Conservation (phyloP, 352 stramenopile species). For the Globisporangium paddicum region DNA sequence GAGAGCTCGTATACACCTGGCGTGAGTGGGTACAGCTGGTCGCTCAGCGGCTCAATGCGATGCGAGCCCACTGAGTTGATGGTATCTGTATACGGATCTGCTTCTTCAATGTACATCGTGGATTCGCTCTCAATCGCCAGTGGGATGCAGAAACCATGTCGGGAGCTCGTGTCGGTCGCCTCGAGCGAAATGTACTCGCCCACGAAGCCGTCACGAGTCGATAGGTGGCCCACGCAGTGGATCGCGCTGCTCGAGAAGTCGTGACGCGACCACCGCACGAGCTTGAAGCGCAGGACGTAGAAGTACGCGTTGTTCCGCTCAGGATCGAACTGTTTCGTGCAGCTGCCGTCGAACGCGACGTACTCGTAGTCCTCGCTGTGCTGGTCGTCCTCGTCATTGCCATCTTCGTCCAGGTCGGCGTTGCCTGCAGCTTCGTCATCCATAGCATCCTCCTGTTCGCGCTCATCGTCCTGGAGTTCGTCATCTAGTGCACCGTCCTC, state of each 20-base stretch:
- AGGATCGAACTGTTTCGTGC: conserved; percentile 3
- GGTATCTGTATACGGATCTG: neutral
- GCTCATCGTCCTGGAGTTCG: neutral
- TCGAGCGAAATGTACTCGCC: conserved; percentile 15
- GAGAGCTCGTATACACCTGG: conserved; percentile 46
- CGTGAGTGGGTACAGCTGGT: conserved; percentile 38
- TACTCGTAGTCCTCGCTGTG: neutral
- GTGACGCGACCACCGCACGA: conserved; percentile 32
- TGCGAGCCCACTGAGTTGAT: neutral
- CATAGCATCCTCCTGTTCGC: neutral
- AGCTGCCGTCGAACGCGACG: conserved; percentile 6
- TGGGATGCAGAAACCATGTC: neutral
- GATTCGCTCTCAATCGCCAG: neutral
- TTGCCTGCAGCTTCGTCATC: neutral
- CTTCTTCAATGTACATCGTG: neutral
- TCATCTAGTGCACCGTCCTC: neutral
- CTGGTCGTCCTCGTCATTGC: neutral
- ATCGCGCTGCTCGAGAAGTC: conserved; percentile 15
- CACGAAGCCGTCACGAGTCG: conserved; percentile 6
- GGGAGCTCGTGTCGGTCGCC: neutral
- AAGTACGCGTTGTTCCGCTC: conserved; percentile 11
- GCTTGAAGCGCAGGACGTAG: conserved; percentile 43
- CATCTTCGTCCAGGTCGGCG: neutral
- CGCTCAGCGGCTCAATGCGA: conserved; percentile 17
- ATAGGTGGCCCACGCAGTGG: conserved; percentile 17